Evolutionary conservation across 495 filamentous ascomycete species (phyloP).

Genomic region (Evansstolkia leycettana): DNA sequence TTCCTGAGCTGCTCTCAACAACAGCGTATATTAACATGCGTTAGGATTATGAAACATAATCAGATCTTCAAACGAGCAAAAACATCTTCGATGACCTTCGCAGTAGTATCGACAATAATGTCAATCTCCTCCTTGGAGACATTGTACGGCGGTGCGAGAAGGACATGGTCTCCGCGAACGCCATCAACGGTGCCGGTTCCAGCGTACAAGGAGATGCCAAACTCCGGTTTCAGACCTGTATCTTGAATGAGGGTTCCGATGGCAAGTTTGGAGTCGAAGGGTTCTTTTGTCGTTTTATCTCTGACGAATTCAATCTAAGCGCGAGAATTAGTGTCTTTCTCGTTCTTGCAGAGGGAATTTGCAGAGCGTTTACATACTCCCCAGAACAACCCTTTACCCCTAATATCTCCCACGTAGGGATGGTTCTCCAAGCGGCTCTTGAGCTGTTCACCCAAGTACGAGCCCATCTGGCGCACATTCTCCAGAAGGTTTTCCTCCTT

Average conservation of each 20-base stretch:
- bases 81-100: conserved; percentile 19
- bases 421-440: conserved; percentile 19
- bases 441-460: conserved; percentile 26
- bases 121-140: conserved; percentile 50
- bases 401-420: conserved; percentile 42
- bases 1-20: too few species aligned
- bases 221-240: conserved; percentile 34
- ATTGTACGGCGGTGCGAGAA: conserved; percentile 67
- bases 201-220: conserved; percentile 58
- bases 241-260: conserved; percentile 39
- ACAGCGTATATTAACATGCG: too few species aligned
- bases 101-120: conserved; percentile 37
- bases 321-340: not conserved
- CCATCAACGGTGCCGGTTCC: conserved; percentile 58
- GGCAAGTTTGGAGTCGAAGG: conserved; percentile 26
- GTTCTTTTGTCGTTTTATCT: conserved; percentile 41
- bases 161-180: conserved; percentile 56
- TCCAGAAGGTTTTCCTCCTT: conserved; percentile 32
- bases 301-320: conserved; percentile 45
- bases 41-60: too few species aligned
- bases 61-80: conserved; percentile 6
- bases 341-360: not conserved
- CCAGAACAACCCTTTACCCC: conserved; percentile 46
- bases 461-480: conserved; percentile 36
- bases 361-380: too few species aligned